phyloP scores from a whole-genome alignment of 2,329 filamentous ascomycete species.

The Botrytis deweyae region DNA sequence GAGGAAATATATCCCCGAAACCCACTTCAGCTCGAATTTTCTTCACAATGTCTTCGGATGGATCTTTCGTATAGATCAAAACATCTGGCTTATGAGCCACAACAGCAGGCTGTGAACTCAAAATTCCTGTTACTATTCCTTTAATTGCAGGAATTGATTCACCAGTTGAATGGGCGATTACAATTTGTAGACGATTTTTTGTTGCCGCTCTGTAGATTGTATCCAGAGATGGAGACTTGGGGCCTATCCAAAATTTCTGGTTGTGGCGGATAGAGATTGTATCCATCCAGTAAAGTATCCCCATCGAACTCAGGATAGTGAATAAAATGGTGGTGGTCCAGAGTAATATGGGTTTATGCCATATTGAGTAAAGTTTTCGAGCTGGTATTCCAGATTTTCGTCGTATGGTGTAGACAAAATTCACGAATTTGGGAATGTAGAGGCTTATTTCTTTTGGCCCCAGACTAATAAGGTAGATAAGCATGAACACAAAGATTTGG shows the following conservation, averaged over 20 bases:
- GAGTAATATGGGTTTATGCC: slow-evolving; percentile 32
- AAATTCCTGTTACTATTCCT: slow-evolving; percentile 26
- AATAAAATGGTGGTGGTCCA: slow-evolving; percentile 30
- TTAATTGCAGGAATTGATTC: slow-evolving; percentile 29
- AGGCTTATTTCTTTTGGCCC: slow-evolving; percentile 35
- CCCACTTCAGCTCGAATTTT: slow-evolving; percentile 18
- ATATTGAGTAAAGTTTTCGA: slow-evolving; percentile 27
- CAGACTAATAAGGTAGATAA: slow-evolving; percentile 32
- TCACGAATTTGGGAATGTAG: slow-evolving; percentile 32
- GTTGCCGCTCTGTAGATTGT: slow-evolving; percentile 31
- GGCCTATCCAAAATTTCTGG: slow-evolving; percentile 28
- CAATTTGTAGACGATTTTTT: slow-evolving; percentile 32
- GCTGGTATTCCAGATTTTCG: slow-evolving; percentile 23
- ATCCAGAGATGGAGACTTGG: slow-evolving; percentile 27
- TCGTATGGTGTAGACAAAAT: slow-evolving; percentile 28
- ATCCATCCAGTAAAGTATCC: slow-evolving; percentile 33
- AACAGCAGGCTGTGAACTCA: slow-evolving; percentile 25
- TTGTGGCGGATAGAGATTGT: slow-evolving; percentile 31
- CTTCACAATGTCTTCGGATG: slow-evolving; percentile 4
- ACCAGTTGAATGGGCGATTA: slow-evolving; percentile 34
- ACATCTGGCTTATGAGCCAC: slow-evolving; percentile 25
- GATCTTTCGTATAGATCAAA: slow-evolving; percentile 36
- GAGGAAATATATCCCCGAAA: slow-evolving; percentile 12
- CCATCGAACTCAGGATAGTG: slow-evolving; percentile 27
- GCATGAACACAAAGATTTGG: slow-evolving; percentile 32